A percentile compares a stretch with the other conserved stretches of the same genome.
Conservation (phyloP, 305 asterid genomes). For the Vinca major region DNA sequence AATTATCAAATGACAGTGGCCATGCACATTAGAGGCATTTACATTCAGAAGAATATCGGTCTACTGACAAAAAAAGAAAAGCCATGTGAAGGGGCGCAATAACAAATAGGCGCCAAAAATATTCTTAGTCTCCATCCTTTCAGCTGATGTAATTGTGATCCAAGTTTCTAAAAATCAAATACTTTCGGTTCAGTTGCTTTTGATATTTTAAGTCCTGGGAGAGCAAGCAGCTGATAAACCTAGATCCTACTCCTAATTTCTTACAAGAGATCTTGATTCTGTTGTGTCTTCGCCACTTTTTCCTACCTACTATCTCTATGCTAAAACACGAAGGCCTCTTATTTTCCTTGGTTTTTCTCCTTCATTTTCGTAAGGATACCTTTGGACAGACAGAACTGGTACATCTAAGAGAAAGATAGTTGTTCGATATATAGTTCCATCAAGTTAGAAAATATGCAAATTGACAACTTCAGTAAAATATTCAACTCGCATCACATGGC, state of each 20-base stretch:
- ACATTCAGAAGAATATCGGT: background rate
- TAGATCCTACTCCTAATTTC: background rate
- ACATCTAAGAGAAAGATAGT: background rate
- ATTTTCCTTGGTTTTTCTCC: background rate
- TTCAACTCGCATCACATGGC: background rate
- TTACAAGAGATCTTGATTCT: background rate
- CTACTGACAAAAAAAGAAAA: background rate
- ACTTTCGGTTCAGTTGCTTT: conserved; percentile 7
- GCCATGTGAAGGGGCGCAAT: background rate
- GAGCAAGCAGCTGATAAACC: background rate
- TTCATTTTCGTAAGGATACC: background rate
- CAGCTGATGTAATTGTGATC: background rate
- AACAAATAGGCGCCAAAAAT: background rate
- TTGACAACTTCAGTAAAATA: background rate
- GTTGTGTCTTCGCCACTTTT: background rate
- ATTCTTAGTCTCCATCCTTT: conserved; percentile 1
- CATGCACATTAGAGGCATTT: background rate
- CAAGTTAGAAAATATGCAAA: background rate
- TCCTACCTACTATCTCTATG: background rate
- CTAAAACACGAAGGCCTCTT: background rate
- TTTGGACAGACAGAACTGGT: background rate
- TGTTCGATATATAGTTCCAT: no score
- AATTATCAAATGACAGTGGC: background rate
- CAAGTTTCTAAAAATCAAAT: background rate
- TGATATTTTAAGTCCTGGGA: background rate